Evolutionary conservation across 2,329 filamentous ascomycete genomes (phyloP), one percentile per base, ranked within the genome.

Genomic region (Phoma herbarum): DNA sequence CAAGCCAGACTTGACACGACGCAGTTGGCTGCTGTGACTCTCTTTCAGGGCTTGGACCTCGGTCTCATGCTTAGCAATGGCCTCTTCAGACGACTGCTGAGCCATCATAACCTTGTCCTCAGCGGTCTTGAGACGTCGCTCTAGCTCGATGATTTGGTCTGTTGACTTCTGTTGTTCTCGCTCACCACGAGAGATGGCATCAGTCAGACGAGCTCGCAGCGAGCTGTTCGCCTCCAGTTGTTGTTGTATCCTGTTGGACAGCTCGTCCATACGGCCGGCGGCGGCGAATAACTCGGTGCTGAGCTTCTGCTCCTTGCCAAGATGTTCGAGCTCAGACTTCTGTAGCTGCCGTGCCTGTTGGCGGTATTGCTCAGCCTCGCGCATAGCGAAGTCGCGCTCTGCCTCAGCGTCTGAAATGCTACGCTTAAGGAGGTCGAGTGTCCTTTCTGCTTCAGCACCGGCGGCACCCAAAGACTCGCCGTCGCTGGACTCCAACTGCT

Each of bases 61-160:
- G 35, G 95, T 92, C 75, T 98, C 95, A 72, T 97, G 93, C 47
- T 88, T 88, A 42, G 86, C 81, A 57, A 98, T 87, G 37, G 89
- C 88, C 47, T 94, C 93, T 75, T 99, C 95, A 0, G 92, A 94
- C 20, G 90, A 86, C 56, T 92, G 89, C 76, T 98, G 94, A 1
- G 94, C 92, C 20, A 86, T 80, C 52, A 96, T 84, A 22, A 99
- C 86, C 68, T 90, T 87, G 61, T 98, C 93, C 75, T 98, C 95
- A 49, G 97, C 86, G 16, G 82, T 79, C 69, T 90, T 92, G 56
- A 99, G 88, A 57, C 88, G 90, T 61, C 85, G 85, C 75, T 98
- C 93, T 75, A 98, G 86, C 53, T 88, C 85, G 56, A 91, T 91
- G 74, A 99, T 97, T 69, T 91, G 90, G 51, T 87, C 84, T 14